Evolutionary conservation across 345 rosid species (phyloP).

Genomic region (Theobroma cacao): DNA sequence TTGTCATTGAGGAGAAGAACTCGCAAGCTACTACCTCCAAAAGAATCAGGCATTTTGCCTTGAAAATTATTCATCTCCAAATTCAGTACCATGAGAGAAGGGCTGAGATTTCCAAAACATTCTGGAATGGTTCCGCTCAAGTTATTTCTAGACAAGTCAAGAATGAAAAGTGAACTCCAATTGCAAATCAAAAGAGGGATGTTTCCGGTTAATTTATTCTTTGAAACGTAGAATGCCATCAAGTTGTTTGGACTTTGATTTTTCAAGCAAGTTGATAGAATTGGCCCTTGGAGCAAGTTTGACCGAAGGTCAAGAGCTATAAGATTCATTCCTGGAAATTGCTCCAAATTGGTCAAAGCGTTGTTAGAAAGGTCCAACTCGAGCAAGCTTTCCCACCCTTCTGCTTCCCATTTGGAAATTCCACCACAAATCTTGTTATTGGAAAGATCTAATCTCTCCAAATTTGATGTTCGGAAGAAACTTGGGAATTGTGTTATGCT

Average conservation of each 20-base stretch:
- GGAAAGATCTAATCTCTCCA: not conserved
- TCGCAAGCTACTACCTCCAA: not conserved
- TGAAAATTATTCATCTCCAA: conserved; percentile 18
- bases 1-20: not conserved
- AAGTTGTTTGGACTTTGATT: not conserved
- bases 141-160: conserved; percentile 18
- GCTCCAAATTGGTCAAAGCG: not conserved
- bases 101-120: not conserved
- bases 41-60: conserved; percentile 14
- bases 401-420: not conserved
- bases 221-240: not conserved
- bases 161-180: not conserved
- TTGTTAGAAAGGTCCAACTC: not conserved
- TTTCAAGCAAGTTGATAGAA: conserved; percentile 5
- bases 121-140: conserved; percentile 20
- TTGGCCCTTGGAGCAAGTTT: conserved; percentile 2
- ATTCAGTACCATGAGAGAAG: not conserved
- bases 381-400: not conserved
- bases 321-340: not conserved
- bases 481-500: not conserved
- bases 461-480: not conserved
- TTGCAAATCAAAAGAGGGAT: conserved; percentile 19
- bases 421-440: not conserved
- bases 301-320: not conserved
- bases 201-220: conserved; percentile 14